Base-by-base conservation (phyloP, 176 grass and related monocot genomes). In the Sorghum bicolor region DNA sequence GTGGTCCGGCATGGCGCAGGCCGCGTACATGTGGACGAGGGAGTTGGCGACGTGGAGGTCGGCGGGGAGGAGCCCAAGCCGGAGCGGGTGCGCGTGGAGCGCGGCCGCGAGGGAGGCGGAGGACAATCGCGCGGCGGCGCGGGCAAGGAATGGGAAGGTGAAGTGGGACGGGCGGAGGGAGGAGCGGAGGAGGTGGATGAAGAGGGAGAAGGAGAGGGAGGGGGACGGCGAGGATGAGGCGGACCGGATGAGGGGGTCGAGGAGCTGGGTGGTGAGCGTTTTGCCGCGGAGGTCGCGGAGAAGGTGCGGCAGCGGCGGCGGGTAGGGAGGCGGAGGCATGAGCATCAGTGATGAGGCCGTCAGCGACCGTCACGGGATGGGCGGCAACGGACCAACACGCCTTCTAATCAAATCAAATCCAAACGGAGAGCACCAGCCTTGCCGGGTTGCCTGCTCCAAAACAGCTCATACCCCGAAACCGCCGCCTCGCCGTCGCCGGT, bases 31-130 rank as follows among this genome's bases (percentile, higher is more conserved):
- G 44, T 86, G 90, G 72, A 88, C 70, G 45, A 86, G 63, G 75
- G 83, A 90, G 34, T 92, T 87, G 34, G 85, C 65, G 66, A 90
- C 40, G 19, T 92, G 82, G 75, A 86, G 84, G 55, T 89, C 87
- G 26, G 75, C 73, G 33, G 80, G 81, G 87, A 90, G 87, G 69
- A 83, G 57, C 2, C 71, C 70, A 28, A 74, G n/a, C 3, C 77
- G 75, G 32, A 94, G 76, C 53, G 79, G 82, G 63, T 89, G 84
- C 43, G 78, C 73, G 85, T 89, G 84, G 75, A 94, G 74, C 16
- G 64, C 8, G 64, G 37, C 32, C 32, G 73, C 86, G 43, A 84
- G 78, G 66, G 53, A 32, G 34, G 78, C 72, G 58, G 53, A 47
- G 58, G 72, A 68, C n/a, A 91, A 65, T 57, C 86, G 82, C 57